Base-by-base conservation (phyloP, 1,284 basidiomycete species). In the Cutaneotrichosporon sp. region DNA sequence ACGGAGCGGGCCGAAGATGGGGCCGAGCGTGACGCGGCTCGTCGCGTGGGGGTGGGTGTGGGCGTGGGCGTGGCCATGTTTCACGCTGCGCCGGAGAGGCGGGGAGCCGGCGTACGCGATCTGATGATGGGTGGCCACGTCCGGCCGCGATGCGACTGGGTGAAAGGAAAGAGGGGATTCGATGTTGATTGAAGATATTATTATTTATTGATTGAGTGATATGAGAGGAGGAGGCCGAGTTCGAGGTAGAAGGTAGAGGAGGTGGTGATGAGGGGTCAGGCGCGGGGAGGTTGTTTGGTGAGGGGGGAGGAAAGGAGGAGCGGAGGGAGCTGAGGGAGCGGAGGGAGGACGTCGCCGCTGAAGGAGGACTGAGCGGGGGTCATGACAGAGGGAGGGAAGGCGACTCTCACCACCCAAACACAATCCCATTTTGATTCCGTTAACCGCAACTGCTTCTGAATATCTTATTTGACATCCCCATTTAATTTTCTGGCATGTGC, bases 11-110 rank as follows among this genome's bases (percentile, higher is more conserved):
- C 46, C 46, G 55, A 55, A 29, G 51, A 57, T 11, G 54, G 54
- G 2, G 52, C 52, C 20, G 54, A 53, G 29, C 55, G 55, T 55
- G 55, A 57, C 46, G 48, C 38, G 38, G 56, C 46, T 16, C 54
- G 49, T 22, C 55, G 52, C 44, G 55, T 55, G n/a, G n/a, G n/a
- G n/a, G n/a, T n/a, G n/a, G n/a, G n/a, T n/a, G n/a, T n/a, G n/a
- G n/a, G n/a, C n/a, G n/a, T n/a, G 38, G 55, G 55, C 45, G 54
- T 60, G 32, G 41, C 54, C 50, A 52, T 54, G 29, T 32, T n/a
- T 50, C 50, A 37, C 24, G 31, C 20, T 47, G 33, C 38, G 42
- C 17, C 22, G 35, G 14, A 10, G 25, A 4, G 11, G 17, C 7
- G 24, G 5, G 16, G 16, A 29, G 35, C 8, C 46, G 37, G 34